These are phyloP conservation scores for Fragaria vesca DNA, from an alignment of 306 rosid species.

Conservation along the genomic window DNA sequence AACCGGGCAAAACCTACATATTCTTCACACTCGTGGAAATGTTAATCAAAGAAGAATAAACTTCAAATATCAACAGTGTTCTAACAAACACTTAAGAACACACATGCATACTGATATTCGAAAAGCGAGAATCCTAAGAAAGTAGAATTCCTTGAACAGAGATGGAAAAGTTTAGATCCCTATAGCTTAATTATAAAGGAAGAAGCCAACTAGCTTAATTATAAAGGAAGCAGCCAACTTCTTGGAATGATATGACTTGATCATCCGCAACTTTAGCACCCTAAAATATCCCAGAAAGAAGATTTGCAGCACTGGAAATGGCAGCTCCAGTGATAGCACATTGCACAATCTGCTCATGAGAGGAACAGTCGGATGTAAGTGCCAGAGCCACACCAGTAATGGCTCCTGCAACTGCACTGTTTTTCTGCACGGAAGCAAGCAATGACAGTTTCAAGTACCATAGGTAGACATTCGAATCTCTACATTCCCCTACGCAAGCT, in stretches of 20 bases:
- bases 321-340: conserved; percentile 92
- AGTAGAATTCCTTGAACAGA: not conserved
- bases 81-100: not conserved
- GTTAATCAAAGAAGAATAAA: not conserved
- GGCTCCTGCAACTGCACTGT: conserved; percentile 88
- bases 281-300: conserved; percentile 64
- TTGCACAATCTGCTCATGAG: conserved; percentile 80
- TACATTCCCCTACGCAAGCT: not conserved
- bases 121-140: not conserved
- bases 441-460: not conserved
- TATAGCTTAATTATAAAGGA: not conserved
- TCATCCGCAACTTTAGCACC: not conserved
- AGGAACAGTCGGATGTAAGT: conserved; percentile 49
- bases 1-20: too few species aligned
- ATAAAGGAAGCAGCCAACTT: not conserved
- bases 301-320: conserved; percentile 78
- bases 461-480: not conserved
- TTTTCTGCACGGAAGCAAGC: conserved; percentile 59
- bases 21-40: too few species aligned
- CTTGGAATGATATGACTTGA: not conserved
- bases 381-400: conserved; percentile 79
- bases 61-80: not conserved
- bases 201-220: not conserved
- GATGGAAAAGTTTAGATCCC: not conserved
- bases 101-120: not conserved